Base-by-base conservation (phyloP, 805 yeast species). In the Debaryomyces prosopidis region DNA sequence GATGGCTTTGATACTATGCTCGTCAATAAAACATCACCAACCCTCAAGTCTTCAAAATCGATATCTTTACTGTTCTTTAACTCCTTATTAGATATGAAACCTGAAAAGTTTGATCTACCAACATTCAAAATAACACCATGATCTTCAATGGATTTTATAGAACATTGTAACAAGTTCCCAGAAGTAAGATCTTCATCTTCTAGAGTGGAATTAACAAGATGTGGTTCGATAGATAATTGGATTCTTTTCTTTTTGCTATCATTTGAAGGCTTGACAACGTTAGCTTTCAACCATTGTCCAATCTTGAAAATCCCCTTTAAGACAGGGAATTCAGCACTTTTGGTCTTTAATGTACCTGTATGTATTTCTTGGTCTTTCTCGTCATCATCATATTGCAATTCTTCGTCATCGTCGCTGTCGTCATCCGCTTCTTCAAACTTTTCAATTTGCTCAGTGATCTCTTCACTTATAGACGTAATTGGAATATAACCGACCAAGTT, bases 231-330 rank as follows among this genome's bases (percentile, higher is more conserved):
- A 8, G 87, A 75, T 32, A 91, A 71, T 50, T 82, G 84, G 35
- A 91, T 78, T 62, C 84, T 80, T 63, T 82, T 87, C 61, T 79
- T 80, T 40, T 69, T 68, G 38, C 67, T 58, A n/a, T 73, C 65
- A 23, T 68, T 69, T 16, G 75, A 61, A 16, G 81, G 73, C 35
- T 80, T 80, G 7, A 80, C 77, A n/a, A 91, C 91, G 36, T 75
- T 66, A 26, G 95, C 96, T 54, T 94, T 80, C 35, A 94, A 69
- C 89, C 94, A 92, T 63, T 87, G 92, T 8, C 98, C 98, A 32
- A 81, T 55, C 30, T 65, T 62, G 67, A 91, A 89, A 41, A 79
- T 61, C 1, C 71, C 59, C 1, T 68, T 61, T 44, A 87, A 71
- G 14, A 71, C 68, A 6, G 96, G 96, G 44, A 85, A 71, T 35